These are phyloP conservation scores for Pinus tabuliformis DNA, from an alignment of 75 land plant genomes.

Conservation along the genomic window DNA sequence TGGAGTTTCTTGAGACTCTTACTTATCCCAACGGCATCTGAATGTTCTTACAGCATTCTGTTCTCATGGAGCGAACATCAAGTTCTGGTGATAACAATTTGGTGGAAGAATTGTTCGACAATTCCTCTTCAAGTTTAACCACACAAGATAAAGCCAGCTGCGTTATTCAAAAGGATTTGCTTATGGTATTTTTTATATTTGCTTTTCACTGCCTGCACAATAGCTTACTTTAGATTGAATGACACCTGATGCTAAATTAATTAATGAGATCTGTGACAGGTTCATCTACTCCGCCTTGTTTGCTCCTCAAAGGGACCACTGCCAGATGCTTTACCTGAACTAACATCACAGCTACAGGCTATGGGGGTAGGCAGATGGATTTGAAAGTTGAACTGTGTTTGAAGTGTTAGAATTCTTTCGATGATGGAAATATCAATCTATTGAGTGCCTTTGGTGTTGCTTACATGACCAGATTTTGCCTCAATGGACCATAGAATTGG, in stretches of 20 bases:
- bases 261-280: constrained; percentile 34
- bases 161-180: constrained; percentile 48
- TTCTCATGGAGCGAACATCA: background rate
- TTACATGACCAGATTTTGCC: constrained; percentile 61
- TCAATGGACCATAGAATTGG: constrained; percentile 61
- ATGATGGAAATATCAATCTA: background rate
- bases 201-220: background rate
- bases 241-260: constrained; percentile 1
- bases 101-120: constrained; percentile 13
- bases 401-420: background rate
- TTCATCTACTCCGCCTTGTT: constrained; percentile 85
- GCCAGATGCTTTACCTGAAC: constrained; percentile 54
- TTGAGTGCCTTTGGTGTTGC: background rate
- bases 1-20: background rate
- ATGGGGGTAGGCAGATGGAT: constrained; percentile 53
- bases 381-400: constrained; percentile 1
- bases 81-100: constrained; percentile 16
- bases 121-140: constrained; percentile 3
- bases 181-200: constrained; percentile 43
- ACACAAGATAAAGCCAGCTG: constrained; percentile 22
- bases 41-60: constrained; percentile 13
- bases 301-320: constrained; percentile 73
- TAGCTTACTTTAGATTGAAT: constrained; percentile 10
- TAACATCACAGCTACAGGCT: constrained; percentile 57
- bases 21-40: background rate